Evolutionary conservation across 169 alveolate species (phyloP).

Genomic region (Theileria sp.): DNA sequence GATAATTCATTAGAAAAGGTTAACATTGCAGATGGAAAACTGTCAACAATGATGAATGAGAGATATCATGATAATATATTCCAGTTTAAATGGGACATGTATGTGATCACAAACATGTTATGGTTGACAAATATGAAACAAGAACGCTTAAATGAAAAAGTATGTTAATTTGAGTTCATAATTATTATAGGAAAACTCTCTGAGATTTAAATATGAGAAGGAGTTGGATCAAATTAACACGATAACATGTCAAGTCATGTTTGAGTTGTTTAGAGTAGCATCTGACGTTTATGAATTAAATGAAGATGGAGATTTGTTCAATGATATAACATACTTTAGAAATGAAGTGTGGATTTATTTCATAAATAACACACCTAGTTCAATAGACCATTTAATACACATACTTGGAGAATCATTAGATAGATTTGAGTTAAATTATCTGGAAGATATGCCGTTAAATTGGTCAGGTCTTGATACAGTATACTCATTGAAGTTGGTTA

Average conservation of each 20-base stretch:
- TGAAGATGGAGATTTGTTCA: background rate
- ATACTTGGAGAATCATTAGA: background rate
- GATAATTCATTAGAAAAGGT: background rate
- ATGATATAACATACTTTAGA: background rate
- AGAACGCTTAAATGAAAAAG: background rate
- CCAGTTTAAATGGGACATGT: background rate
- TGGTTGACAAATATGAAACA: background rate
- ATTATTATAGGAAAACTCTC: background rate
- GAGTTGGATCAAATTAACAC: background rate
- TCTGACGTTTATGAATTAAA: background rate
- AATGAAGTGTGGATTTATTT: conserved; percentile 2
- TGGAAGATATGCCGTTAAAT: background rate
- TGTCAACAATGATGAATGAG: background rate
- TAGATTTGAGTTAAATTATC: background rate
- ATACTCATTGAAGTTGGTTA: background rate
- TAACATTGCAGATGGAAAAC: background rate
- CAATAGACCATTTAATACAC: background rate
- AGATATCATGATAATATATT: background rate
- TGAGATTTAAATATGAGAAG: conserved; percentile 5
- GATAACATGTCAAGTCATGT: background rate
- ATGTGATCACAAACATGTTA: background rate
- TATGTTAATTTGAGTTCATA: background rate
- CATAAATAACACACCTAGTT: background rate
- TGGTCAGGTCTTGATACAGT: background rate
- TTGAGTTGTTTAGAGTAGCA: background rate